Conservation (phyloP, 106 monocot genomes). For the Allium cepa region DNA sequence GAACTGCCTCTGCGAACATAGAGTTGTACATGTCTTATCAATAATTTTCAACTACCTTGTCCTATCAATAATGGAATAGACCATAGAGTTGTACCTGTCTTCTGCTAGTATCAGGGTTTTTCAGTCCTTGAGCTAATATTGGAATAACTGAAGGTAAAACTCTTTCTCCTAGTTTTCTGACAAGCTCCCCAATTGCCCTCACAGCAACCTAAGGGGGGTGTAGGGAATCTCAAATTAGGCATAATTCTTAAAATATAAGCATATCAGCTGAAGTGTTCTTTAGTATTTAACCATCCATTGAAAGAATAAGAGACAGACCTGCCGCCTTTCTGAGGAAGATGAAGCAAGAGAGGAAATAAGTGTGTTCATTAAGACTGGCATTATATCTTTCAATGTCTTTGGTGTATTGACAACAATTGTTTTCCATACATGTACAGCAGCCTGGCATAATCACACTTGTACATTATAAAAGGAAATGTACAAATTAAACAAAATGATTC, state of each 20-base stretch:
- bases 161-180: slow-evolving; percentile 96
- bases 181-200: slow-evolving; percentile 91
- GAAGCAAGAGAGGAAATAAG: slow-evolving; percentile 95
- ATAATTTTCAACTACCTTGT: too few relatives aligned
- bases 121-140: slow-evolving; percentile 76
- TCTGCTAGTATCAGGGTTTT: slow-evolving; percentile 61
- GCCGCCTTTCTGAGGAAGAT: slow-evolving; percentile 77
- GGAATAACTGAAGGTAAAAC: slow-evolving; percentile 96
- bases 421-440: slow-evolving; percentile 98
- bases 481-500: neutral
- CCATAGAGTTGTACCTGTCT: slow-evolving; percentile 60
- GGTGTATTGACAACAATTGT: slow-evolving; percentile 98
- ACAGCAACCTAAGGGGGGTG: slow-evolving; percentile 68
- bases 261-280: too few relatives aligned
- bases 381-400: slow-evolving; percentile 95
- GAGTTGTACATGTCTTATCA: too few relatives aligned
- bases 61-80: too few relatives aligned
- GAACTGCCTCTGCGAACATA: too few relatives aligned
- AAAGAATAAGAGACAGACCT: slow-evolving; percentile 34
- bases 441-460: slow-evolving; percentile 31
- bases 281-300: too few relatives aligned
- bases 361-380: slow-evolving; percentile 91
- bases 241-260: too few relatives aligned
- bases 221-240: neutral
- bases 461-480: neutral